These are phyloP conservation scores for Stentor coeruleus DNA, from an alignment of 73 alveolate species.

Conservation along the genomic window DNA sequence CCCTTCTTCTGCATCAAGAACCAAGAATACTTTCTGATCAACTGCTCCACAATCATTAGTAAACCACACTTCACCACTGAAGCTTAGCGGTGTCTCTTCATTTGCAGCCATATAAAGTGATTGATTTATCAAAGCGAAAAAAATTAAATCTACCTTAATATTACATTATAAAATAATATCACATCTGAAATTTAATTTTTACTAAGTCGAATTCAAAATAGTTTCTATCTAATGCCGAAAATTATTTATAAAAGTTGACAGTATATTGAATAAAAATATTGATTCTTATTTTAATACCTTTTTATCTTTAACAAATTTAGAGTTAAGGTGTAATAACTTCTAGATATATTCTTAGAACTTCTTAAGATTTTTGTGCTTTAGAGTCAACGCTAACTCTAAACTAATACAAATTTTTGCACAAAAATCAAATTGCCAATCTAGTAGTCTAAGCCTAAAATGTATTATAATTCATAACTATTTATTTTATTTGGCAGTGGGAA, in stretches of 20 bases:
- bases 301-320: neutral
- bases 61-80: conserved; percentile 6
- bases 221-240: neutral
- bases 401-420: neutral
- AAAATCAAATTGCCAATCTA: too few species aligned
- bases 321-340: neutral
- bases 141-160: too few species aligned
- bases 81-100: neutral
- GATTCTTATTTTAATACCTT: neutral
- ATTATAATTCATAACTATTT: too few species aligned
- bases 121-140: too few species aligned
- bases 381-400: neutral
- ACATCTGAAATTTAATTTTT: too few species aligned
- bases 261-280: neutral
- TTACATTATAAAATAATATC: too few species aligned
- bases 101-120: neutral
- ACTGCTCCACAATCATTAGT: neutral
- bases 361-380: neutral
- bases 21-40: neutral
- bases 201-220: neutral
- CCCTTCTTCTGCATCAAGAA: neutral
- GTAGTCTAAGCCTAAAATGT: too few species aligned
- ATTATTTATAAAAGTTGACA: neutral
- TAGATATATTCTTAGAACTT: neutral
- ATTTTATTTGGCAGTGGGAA: too few species aligned